Percentiles rank a stretch among this genome's conserved stretches.
phyloP scores from a whole-genome alignment of 768 basidiomycete genomes.

The Mycena maculata region DNA sequence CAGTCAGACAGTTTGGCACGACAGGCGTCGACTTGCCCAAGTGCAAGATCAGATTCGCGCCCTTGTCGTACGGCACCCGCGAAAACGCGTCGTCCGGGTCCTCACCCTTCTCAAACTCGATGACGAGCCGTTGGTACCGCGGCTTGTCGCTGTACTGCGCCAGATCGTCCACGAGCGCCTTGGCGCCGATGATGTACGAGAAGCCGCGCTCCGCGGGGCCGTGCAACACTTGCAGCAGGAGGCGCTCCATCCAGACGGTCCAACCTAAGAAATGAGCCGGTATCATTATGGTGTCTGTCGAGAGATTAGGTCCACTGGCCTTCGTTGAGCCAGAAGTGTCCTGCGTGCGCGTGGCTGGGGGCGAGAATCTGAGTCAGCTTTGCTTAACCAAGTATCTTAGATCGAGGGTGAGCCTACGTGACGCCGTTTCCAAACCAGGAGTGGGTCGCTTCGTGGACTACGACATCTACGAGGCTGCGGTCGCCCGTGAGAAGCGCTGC shows the following conservation, averaged over 20 bases:
- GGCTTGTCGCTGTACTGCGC: constrained; percentile 68
- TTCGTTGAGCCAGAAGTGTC: constrained; percentile 92
- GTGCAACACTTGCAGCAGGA: constrained; percentile 77
- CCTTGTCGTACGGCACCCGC: constrained; percentile 88
- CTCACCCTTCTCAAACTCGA: constrained; percentile 78
- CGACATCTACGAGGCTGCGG: constrained; percentile 86
- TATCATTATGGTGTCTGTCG: too few species aligned
- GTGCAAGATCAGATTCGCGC: constrained; percentile 87
- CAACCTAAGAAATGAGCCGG: too few species aligned
- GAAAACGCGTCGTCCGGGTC: constrained; percentile 84
- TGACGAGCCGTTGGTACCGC: constrained; percentile 84
- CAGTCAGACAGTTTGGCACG: neutral
- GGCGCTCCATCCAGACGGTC: constrained; percentile 93
- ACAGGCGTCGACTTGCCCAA: constrained; percentile 62
- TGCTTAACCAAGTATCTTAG: neutral
- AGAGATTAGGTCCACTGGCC: too few species aligned
- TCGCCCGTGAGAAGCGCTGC: constrained; percentile 88
- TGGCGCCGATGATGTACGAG: constrained; percentile 81
- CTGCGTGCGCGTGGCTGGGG: constrained; percentile 72
- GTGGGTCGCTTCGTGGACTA: constrained; percentile 88
- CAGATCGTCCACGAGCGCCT: constrained; percentile 78
- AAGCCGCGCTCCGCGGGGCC: constrained; percentile 80
- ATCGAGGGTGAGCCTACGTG: constrained; percentile 55
- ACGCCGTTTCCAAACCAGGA: constrained; percentile 94
- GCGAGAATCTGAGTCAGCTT: neutral